Conservation (phyloP, 192 early-diverging fungal species). For the Coemansia umbellata region DNA sequence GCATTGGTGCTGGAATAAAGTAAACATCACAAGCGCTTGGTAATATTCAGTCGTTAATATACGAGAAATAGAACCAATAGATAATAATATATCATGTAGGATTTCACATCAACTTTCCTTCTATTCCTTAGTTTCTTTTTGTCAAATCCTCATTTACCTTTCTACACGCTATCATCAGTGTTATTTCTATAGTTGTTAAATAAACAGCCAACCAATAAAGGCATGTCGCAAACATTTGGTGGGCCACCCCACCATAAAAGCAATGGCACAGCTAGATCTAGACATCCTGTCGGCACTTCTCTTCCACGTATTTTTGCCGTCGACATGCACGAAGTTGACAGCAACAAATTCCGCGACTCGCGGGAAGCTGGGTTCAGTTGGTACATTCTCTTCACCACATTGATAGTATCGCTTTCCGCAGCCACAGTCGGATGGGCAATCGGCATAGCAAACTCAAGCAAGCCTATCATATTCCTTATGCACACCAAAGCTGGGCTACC, state of each 20-base stretch:
- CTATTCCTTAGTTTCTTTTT: too few species aligned
- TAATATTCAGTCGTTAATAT: too few species aligned
- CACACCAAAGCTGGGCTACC: conserved; percentile 1
- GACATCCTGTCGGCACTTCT: neutral
- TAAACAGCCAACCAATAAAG: too few species aligned
- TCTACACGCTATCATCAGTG: too few species aligned
- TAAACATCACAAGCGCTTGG: too few species aligned
- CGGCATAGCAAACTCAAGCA: conserved; percentile 36
- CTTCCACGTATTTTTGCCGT: conserved; percentile 41
- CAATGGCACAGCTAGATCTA: too few species aligned
- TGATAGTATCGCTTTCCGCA: conserved; percentile 40
- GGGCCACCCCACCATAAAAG: neutral
- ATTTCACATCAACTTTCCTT: too few species aligned
- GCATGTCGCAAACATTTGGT: neutral
- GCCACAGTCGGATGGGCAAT: conserved; percentile 37
- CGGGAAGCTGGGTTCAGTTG: conserved; percentile 41
- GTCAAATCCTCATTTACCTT: too few species aligned
- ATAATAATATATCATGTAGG: too few species aligned
- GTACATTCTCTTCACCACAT: conserved; percentile 32
- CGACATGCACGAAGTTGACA: conserved; percentile 38
- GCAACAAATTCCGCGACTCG: conserved; percentile 46
- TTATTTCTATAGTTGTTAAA: neutral
- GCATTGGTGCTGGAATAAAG: too few species aligned
- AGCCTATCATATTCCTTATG: conserved; percentile 29
- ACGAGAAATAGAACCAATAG: too few species aligned